A percentile compares a stretch with the other conserved stretches of the same genome.
Evolutionary conservation across 208 protist species (phyloP).

Genomic region (Leishmania mexicana): DNA sequence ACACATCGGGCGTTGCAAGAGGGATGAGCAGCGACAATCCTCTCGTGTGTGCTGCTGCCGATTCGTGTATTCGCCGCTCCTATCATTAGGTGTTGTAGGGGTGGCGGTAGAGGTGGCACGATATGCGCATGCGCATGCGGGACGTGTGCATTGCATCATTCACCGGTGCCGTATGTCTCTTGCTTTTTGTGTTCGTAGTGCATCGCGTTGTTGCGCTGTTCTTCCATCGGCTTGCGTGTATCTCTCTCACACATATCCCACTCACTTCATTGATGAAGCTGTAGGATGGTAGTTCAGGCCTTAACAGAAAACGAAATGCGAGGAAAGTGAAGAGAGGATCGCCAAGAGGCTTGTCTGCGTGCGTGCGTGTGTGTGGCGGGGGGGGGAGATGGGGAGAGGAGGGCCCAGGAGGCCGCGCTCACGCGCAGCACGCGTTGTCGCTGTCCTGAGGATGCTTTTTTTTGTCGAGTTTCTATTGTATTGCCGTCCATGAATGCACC

Average conservation of each 20-base stretch:
- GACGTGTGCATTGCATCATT: not conserved
- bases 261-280: not conserved
- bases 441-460: not conserved
- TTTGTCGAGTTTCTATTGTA: not conserved
- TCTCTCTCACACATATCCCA: not conserved
- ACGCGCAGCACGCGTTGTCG: not conserved
- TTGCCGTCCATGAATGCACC: not conserved
- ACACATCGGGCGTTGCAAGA: not conserved
- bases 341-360: not conserved
- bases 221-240: not conserved
- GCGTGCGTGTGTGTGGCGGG: too few relatives aligned
- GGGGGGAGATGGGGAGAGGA: not conserved
- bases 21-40: not conserved
- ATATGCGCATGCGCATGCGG: not conserved
- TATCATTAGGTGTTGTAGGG: not conserved
- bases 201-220: not conserved
- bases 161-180: not conserved
- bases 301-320: not conserved
- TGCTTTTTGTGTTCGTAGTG: not conserved
- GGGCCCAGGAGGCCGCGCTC: not conserved
- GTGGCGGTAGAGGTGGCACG: not conserved
- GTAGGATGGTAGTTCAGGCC: not conserved
- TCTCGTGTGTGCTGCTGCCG: not conserved
- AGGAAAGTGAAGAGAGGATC: not conserved
- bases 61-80: not conserved